Percentiles rank a stretch among this genome's conserved stretches.
These are phyloP conservation scores for Taphrina flavorubra DNA, from an alignment of 1,139 yeast species.

Conservation along the genomic window DNA sequence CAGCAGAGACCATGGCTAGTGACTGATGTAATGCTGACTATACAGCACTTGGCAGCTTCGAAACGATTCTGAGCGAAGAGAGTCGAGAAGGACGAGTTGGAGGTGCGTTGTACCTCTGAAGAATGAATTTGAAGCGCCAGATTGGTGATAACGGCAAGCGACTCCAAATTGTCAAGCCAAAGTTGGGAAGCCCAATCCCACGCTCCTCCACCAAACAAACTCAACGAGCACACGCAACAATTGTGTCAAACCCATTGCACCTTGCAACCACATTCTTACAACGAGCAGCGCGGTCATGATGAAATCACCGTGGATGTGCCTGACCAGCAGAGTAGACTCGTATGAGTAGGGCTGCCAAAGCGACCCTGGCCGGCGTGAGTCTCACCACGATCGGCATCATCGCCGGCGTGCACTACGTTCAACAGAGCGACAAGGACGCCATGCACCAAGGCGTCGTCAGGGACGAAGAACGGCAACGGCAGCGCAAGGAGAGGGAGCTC, in stretches of 20 bases:
- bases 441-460: constrained; percentile 47
- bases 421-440: constrained; percentile 44
- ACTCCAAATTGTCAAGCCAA: neutral
- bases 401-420: constrained; percentile 46
- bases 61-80: neutral
- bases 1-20: constrained; percentile 12
- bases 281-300: no score
- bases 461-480: constrained; percentile 46
- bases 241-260: neutral
- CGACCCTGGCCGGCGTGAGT: constrained; percentile 44
- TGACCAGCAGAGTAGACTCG: no score
- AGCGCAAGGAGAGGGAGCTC: constrained; percentile 45
- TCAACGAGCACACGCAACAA: neutral
- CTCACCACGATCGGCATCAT: constrained; percentile 44
- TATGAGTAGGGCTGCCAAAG: constrained; percentile 46
- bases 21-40: no score
- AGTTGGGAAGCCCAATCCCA: constrained; percentile 10
- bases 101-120: neutral
- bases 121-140: neutral
- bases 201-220: constrained; percentile 11
- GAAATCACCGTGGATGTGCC: neutral
- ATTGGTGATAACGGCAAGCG: constrained; percentile 7
- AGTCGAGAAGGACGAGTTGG: neutral
- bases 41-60: no score
- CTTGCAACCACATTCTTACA: no score